phyloP scores from a whole-genome alignment of 2,329 filamentous ascomycete genomes.

The Didymosphaeria variabile region DNA sequence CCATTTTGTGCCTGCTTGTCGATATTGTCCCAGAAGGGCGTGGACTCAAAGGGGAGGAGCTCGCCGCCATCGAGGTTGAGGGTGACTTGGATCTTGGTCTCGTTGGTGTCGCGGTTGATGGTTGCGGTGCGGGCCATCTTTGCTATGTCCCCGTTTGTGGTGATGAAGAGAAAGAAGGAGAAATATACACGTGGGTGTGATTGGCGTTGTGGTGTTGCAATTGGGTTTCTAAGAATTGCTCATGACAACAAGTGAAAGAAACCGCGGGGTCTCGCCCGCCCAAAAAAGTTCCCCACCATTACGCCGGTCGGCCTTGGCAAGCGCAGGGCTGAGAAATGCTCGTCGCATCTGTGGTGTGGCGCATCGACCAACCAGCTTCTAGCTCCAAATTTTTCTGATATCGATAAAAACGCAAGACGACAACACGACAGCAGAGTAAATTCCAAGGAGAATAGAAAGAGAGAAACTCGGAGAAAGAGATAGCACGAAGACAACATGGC shows the following conservation, averaged over 20 bases:
- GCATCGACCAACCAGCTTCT: constrained; percentile 32
- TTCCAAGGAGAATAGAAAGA: not conserved
- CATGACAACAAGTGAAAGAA: constrained; percentile 24
- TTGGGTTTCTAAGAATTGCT: not conserved
- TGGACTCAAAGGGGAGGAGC: constrained; percentile 60
- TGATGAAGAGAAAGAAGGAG: not conserved
- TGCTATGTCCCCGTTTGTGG: constrained; percentile 8
- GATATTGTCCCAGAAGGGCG: constrained; percentile 55
- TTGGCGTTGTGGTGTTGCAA: not conserved
- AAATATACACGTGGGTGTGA: not conserved
- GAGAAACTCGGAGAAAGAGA: constrained; percentile 2
- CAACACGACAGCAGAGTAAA: not conserved
- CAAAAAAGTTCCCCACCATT: constrained; percentile 31
- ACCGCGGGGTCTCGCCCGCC: constrained; percentile 9
- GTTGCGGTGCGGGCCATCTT: constrained; percentile 71
- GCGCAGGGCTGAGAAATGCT: constrained; percentile 34
- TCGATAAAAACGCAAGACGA: constrained; percentile 8
- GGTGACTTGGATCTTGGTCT: constrained; percentile 94
- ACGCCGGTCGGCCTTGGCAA: constrained; percentile 35
- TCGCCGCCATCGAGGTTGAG: constrained; percentile 92
- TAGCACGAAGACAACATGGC: constrained; percentile 28
- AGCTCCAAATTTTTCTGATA: constrained; percentile 40
- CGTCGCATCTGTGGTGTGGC: constrained; percentile 6
- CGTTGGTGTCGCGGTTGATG: constrained; percentile 91
- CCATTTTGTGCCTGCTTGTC: constrained; percentile 50